Evolutionary conservation across 768 basidiomycete species (phyloP).

Genomic region (Lactifluus rugatus): DNA sequence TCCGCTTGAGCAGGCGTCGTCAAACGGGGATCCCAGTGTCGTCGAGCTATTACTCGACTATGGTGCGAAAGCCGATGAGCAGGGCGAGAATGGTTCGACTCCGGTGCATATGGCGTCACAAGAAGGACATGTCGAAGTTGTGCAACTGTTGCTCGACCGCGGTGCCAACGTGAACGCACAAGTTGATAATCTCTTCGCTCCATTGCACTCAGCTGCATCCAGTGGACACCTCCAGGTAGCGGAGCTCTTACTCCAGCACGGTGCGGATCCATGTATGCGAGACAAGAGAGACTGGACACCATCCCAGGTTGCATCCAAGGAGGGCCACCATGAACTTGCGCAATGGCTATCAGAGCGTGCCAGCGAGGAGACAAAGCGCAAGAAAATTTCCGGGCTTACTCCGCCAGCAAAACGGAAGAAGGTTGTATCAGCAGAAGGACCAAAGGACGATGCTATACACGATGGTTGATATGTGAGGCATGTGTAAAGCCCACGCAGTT

Average conservation of each 20-base stretch:
- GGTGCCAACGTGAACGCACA: neutral
- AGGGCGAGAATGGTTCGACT: neutral
- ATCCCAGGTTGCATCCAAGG: too few relatives aligned
- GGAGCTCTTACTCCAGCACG: neutral
- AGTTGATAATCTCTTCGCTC: neutral
- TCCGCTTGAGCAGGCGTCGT: too few relatives aligned
- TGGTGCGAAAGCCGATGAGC: neutral
- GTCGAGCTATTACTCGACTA: neutral
- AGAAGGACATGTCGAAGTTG: neutral
- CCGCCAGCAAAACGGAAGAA: too few relatives aligned
- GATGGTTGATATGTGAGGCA: too few relatives aligned
- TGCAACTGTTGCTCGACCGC: neutral
- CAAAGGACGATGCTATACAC: too few relatives aligned
- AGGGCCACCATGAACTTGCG: too few relatives aligned
- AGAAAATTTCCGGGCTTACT: too few relatives aligned
- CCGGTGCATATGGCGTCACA: neutral
- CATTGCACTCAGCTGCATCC: neutral
- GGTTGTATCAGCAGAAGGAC: too few relatives aligned
- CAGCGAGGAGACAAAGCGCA: too few relatives aligned
- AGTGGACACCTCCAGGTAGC: neutral
- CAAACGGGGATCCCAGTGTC: too few relatives aligned
- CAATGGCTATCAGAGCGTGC: too few relatives aligned
- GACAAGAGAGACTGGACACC: neutral
- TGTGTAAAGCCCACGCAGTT: too few relatives aligned
- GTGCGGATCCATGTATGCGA: neutral